Base-by-base conservation (phyloP, 805 yeast species). In the Teunomyces funiuensis region DNA sequence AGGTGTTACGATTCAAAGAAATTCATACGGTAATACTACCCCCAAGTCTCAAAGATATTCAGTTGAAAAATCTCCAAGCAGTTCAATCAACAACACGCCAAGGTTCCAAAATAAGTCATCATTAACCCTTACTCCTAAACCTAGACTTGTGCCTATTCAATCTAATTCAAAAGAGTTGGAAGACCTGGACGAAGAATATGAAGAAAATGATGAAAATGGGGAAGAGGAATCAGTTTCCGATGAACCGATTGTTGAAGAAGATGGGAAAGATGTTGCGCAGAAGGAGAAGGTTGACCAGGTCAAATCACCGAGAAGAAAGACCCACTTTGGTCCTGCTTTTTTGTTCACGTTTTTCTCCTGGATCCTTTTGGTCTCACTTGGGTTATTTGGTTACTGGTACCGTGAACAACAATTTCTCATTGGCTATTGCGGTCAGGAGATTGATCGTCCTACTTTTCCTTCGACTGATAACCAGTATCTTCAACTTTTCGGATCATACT, bases 391-490 rank as follows among this genome's bases (percentile, higher is more conserved):
- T 0, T 62, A 74, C 40, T 79, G 87, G 84, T 83, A 82, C 61
- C 66, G 85, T 36, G 82, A 83, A 45, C 83, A 85, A 55, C 72
- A 76, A 29, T 51, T 76, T 10, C 63, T 77, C 25, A 71, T 79
- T 30, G 96, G 96, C 0, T 88, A 79, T 58, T 88, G 96, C 67
- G 89, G 89, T 0, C 63, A 71, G 25, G 85, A 82, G 52, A 65
- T 79, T 10, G 42, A 69, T 46, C 61, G 64, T 36, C 71, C 74
- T 14, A 69, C 76, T 5, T 61, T 76, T 37, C 66, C 69, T 1
- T 36, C 48, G 10, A 41, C 55, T 18, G 49, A 52, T 2, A 53
- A 58, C 5, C 51, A 58, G 4, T 62, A 64, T 22, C 44, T 78
- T 19, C 49, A 59, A 3, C 37, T 51, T 7, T 27, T 73, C 7